These are phyloP conservation scores for Paramyrothecium roridum DNA, from an alignment of 2,329 filamentous ascomycete species.

Conservation along the genomic window DNA sequence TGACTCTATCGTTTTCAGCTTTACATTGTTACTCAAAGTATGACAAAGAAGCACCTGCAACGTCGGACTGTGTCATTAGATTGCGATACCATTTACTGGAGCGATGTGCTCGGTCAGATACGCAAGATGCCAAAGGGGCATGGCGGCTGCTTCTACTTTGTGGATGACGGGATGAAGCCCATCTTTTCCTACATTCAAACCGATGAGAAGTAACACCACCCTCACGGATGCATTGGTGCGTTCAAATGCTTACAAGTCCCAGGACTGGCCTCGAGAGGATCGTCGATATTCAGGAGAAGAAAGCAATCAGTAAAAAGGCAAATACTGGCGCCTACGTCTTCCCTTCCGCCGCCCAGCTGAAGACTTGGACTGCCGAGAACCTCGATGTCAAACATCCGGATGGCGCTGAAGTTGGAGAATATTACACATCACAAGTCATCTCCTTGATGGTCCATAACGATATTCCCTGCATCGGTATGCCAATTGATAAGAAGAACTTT, in stretches of 20 bases:
- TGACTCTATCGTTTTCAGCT: slow-evolving; percentile 10
- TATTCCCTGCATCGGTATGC: slow-evolving; percentile 19
- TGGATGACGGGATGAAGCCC: slow-evolving; percentile 21
- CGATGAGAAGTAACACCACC: slow-evolving; percentile 7
- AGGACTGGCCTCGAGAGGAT: slow-evolving; percentile 13
- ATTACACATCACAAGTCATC: slow-evolving; percentile 17
- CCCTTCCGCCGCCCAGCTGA: slow-evolving; percentile 17
- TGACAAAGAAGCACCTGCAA: slow-evolving; percentile 20
- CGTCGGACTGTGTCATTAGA: slow-evolving; percentile 24
- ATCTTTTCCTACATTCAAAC: slow-evolving; percentile 27
- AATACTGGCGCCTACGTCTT: slow-evolving; percentile 24
- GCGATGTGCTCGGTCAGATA: slow-evolving; percentile 20
- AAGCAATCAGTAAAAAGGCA: slow-evolving; percentile 23
- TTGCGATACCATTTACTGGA: slow-evolving; percentile 30
- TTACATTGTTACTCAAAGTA: slow-evolving; percentile 24
- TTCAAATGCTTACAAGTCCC: too few relatives aligned
- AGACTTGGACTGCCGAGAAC: slow-evolving; percentile 13
- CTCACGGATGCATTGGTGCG: too few relatives aligned
- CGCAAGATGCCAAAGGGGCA: slow-evolving; percentile 19
- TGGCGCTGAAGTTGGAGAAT: slow-evolving; percentile 19
- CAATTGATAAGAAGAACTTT: slow-evolving; percentile 17
- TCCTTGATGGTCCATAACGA: slow-evolving; percentile 15
- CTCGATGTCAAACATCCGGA: slow-evolving; percentile 12
- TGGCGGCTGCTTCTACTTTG: slow-evolving; percentile 22
- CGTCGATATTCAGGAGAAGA: slow-evolving; percentile 24